These are phyloP conservation scores for Fusarium foetens DNA, from an alignment of 2,329 filamentous ascomycete species.

Conservation along the genomic window DNA sequence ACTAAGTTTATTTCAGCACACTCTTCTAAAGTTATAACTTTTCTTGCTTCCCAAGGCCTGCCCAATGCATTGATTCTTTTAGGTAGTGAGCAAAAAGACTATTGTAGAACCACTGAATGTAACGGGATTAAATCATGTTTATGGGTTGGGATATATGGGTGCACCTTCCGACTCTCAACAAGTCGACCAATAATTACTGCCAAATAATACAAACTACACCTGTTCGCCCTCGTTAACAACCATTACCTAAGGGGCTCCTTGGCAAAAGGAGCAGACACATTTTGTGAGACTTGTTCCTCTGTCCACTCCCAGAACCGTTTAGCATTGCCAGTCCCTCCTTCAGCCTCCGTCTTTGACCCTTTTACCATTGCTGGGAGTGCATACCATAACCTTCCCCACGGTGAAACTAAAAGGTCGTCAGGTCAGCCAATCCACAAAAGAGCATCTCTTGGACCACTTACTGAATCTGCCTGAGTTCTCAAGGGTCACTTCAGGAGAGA, in stretches of 20 bases:
- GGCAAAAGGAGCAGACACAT: rapidly evolving
- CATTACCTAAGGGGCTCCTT: neutral
- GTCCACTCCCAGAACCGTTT: constrained; percentile 54
- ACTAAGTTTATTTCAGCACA: neutral
- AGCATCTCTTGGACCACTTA: neutral
- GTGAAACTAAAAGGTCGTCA: constrained; percentile 44
- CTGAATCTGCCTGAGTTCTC: constrained; percentile 38
- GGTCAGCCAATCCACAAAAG: neutral
- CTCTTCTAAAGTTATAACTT: rapidly evolving
- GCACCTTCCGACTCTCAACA: neutral
- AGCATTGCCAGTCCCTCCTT: constrained; percentile 50
- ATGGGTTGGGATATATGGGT: rapidly evolving
- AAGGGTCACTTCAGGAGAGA: constrained; percentile 55
- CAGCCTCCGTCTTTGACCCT: constrained; percentile 43
- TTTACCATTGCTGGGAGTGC: constrained; percentile 45
- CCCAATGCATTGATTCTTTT: rapidly evolving
- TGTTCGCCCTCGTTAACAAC: rapidly evolving
- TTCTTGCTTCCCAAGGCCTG: rapidly evolving
- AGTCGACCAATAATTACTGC: rapidly evolving
- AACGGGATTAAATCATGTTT: rapidly evolving
- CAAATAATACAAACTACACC: rapidly evolving
- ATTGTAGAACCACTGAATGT: neutral
- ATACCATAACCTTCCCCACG: constrained; percentile 50
- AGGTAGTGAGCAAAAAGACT: rapidly evolving
- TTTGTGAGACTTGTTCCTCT: constrained; percentile 42